These are phyloP conservation scores for Ocimum tenuiflorum DNA, from an alignment of 257 asterid genomes.

Conservation along the genomic window DNA sequence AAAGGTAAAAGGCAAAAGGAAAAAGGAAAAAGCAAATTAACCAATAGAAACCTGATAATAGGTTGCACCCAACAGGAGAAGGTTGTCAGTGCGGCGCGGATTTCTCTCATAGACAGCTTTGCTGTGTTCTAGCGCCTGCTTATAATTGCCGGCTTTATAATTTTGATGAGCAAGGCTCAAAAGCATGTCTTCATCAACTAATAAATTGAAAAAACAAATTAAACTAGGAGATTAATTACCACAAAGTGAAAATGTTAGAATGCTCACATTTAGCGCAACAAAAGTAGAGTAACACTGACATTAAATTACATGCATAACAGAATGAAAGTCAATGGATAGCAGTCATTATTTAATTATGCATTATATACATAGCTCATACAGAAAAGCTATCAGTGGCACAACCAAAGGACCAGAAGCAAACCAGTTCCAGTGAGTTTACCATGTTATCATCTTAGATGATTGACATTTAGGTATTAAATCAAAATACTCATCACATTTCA, in stretches of 20 bases:
- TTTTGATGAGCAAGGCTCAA: constrained; percentile 86
- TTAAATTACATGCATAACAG: neutral
- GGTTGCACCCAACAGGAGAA: constrained; percentile 86
- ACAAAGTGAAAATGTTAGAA: neutral
- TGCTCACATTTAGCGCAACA: neutral
- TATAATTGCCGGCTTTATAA: constrained; percentile 78
- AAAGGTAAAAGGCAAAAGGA: neutral
- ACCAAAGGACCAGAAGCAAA: neutral
- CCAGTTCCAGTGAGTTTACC: neutral
- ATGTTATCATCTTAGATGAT: neutral
- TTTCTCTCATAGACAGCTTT: constrained; percentile 76
- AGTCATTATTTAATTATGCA: neutral
- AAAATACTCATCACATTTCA: constrained; percentile 1
- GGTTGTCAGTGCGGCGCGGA: constrained; percentile 87
- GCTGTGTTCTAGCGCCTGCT: constrained; percentile 88
- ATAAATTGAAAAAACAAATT: constrained; percentile 17
- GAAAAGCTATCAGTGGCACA: neutral
- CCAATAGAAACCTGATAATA: constrained; percentile 70
- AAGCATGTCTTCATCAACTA: constrained; percentile 83
- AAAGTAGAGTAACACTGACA: neutral
- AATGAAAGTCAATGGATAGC: constrained; percentile 5
- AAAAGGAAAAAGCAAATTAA: neutral
- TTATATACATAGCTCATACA: neutral
- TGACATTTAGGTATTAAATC: neutral
- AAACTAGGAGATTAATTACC: neutral